Evolutionary conservation across 176 grass and related monocot genomes (phyloP).

Genomic region (Urochloa ruziziensis): DNA sequence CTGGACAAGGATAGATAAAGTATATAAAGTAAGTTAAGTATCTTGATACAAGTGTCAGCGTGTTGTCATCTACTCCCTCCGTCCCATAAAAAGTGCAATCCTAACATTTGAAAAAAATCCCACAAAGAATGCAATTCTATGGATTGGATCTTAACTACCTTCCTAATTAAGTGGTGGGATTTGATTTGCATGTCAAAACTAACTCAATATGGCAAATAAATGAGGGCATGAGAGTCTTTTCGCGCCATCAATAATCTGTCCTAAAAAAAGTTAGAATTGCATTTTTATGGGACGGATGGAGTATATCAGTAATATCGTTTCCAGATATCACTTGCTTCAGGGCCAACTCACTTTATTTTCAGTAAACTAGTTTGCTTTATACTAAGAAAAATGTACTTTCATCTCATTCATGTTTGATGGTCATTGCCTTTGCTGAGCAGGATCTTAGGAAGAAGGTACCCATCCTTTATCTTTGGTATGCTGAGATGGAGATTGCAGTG

Average conservation of each 20-base stretch:
- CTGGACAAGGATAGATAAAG: background rate
- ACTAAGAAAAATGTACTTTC: background rate
- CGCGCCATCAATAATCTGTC: too few relatives aligned
- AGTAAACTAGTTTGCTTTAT: background rate
- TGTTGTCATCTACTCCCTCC: too few relatives aligned
- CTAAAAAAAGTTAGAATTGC: too few relatives aligned
- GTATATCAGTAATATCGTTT: background rate
- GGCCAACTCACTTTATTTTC: background rate
- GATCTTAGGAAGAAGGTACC: constrained; percentile 68
- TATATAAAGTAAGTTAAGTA: constrained; percentile 1
- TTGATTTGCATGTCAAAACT: too few relatives aligned
- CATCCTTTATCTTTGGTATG: constrained; percentile 86
- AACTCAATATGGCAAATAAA: too few relatives aligned
- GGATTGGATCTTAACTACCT: too few relatives aligned
- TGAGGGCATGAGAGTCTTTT: too few relatives aligned
- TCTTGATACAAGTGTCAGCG: background rate
- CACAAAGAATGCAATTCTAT: too few relatives aligned
- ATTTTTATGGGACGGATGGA: too few relatives aligned
- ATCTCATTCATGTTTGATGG: background rate
- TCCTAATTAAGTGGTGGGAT: too few relatives aligned
- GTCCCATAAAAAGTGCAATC: too few relatives aligned
- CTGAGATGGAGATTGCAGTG: constrained; percentile 66
- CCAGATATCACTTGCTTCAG: background rate
- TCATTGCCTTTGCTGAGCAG: constrained; percentile 42
- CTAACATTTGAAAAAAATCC: too few relatives aligned